Evolutionary conservation across 768 basidiomycete species (phyloP), one percentile per base, ranked within the genome.

Genomic region (Agrocybe praecox): DNA sequence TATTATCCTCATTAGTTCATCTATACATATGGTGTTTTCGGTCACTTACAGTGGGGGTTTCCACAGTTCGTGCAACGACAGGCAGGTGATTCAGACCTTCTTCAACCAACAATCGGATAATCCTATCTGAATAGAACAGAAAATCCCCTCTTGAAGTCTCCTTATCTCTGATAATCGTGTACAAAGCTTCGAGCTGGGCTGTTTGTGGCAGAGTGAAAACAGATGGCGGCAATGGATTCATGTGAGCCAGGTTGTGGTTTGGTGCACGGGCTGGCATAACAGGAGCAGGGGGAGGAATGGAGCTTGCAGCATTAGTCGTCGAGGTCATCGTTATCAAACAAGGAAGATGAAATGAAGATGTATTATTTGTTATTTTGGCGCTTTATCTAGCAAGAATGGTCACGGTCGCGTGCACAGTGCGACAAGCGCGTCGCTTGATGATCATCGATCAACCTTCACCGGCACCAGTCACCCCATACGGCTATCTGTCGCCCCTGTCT

Each of bases 141-240:
- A 99, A 99, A 69, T 98, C 97, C 8, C 95, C 95, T 52, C 95
- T 78, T 23, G 84, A 83, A 2, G 96, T 97, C 42, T 88, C 83
- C 73, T 87, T 89, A 72, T 96, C 88, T 51, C 96, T 74, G 70
- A 97, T 96, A 72, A 97, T 96, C 11, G 95, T 98, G 76, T 96
- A 92, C 26, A 98, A 78, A 2, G 94, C 95, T 70, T 97, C 95
- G 19, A 99, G 86, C 75, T 98, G 96, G 1, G 91, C 87, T 0
- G 94, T 98, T 63, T 90, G 92, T 0, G 88, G 89, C 2, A 98
- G 80, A 4, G 91, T 94, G 70, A 90, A 87, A n/a, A 96, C 94
- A 12, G 90, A 94, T 2, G 87, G 78, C 12, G 92, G 92, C 14
- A 93, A 76, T 12, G 76, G 71, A 45, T 76, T 66, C 58, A 77